Evolutionary conservation across 495 filamentous ascomycete species (phyloP).

Genomic region (Niebla homalea): DNA sequence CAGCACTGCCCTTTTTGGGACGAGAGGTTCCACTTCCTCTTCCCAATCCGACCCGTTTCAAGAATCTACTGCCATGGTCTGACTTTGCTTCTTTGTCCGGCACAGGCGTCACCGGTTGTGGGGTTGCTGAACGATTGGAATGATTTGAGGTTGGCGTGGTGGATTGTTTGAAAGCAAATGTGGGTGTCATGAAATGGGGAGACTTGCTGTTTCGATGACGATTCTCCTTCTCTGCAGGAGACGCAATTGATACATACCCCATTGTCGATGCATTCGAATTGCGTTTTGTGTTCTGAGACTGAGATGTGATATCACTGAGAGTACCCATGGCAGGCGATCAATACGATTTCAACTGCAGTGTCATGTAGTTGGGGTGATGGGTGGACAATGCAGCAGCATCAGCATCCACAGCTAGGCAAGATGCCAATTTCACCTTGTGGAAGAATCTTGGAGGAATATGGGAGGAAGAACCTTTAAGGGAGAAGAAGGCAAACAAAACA

Average conservation of each 20-base stretch:
- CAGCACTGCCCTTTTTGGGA: slow-evolving; percentile 10
- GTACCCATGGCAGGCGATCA: slow-evolving; percentile 10
- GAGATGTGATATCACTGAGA: slow-evolving; percentile 15
- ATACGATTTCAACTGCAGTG: too few species aligned
- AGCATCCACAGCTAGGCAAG: too few species aligned
- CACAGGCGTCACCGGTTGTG: slow-evolving; percentile 2
- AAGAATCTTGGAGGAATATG: too few species aligned
- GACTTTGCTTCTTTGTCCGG: background rate
- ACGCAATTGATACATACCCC: slow-evolving; percentile 6
- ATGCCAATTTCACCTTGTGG: too few species aligned
- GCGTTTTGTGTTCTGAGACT: slow-evolving; percentile 13
- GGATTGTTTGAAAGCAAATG: slow-evolving; percentile 11
- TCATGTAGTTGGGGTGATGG: too few species aligned
- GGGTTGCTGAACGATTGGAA: background rate
- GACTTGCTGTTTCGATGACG: background rate
- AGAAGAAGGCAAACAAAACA: too few species aligned
- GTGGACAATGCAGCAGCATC: too few species aligned
- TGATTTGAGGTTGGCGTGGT: background rate
- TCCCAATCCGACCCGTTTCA: slow-evolving; percentile 14
- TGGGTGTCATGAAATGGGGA: slow-evolving; percentile 20
- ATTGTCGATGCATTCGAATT: slow-evolving; percentile 6
- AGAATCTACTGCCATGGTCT: slow-evolving; percentile 11
- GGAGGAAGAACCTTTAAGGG: too few species aligned
- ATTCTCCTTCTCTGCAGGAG: slow-evolving; percentile 9
- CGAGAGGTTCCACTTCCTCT: slow-evolving; percentile 13